Conservation (phyloP, 805 yeast species). For the Saccharomycopsis javanensis region DNA sequence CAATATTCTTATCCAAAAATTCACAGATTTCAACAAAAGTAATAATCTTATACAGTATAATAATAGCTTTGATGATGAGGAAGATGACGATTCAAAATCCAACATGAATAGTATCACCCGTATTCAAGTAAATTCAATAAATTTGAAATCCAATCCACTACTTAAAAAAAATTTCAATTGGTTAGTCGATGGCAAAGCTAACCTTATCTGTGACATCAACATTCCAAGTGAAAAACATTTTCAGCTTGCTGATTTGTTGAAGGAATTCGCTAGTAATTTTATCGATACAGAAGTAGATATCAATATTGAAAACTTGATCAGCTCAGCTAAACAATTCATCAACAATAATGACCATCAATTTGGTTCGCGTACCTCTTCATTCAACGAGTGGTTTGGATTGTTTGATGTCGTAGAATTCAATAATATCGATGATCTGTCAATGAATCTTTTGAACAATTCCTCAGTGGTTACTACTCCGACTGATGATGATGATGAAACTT, state of each 20-base stretch:
- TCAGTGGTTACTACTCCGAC: background rate
- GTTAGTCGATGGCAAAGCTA: slow-evolving; percentile 63
- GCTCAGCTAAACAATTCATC: background rate
- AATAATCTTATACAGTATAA: background rate
- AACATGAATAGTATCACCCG: slow-evolving; percentile 11
- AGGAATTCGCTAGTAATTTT: background rate
- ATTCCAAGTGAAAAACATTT: slow-evolving; percentile 41
- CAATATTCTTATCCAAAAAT: background rate
- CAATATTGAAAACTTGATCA: background rate
- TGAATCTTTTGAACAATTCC: background rate
- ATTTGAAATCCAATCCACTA: slow-evolving; percentile 25
- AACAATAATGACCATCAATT: background rate
- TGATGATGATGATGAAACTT: background rate
- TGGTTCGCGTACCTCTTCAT: background rate
- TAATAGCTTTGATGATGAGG: background rate
- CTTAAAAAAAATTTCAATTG: slow-evolving; percentile 48
- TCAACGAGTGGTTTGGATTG: background rate
- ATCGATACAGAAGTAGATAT: background rate
- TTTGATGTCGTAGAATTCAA: background rate
- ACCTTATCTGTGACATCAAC: slow-evolving; percentile 62
- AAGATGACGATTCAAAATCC: background rate
- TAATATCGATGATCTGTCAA: background rate
- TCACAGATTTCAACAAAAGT: background rate
- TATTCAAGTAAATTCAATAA: slow-evolving; percentile 29
- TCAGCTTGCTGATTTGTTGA: slow-evolving; percentile 23